Evolutionary conservation across 192 early-diverging fungal species (phyloP).

Genomic region (Backusella westeae): DNA sequence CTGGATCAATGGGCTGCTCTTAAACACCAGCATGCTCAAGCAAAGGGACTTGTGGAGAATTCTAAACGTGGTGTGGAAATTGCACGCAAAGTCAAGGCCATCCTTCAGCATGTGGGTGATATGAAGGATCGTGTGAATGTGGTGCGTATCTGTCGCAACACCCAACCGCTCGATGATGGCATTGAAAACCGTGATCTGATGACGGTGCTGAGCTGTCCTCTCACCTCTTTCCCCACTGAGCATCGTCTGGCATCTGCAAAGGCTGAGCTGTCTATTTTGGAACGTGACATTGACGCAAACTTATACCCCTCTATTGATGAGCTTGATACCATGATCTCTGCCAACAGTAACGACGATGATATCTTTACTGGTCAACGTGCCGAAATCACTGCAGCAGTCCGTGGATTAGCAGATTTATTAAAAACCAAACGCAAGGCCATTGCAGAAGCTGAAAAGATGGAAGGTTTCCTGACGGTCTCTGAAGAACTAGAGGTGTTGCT

Average conservation of each 20-base stretch:
- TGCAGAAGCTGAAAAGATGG: slow-evolving; percentile 37
- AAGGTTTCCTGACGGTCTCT: slow-evolving; percentile 32
- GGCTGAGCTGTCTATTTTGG: slow-evolving; percentile 26
- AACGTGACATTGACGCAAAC: slow-evolving; percentile 32
- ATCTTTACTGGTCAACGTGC: slow-evolving; percentile 34
- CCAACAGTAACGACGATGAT: slow-evolving; percentile 12
- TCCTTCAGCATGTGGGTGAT: slow-evolving; percentile 25
- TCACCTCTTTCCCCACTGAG: slow-evolving; percentile 28
- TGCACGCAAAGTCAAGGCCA: slow-evolving; percentile 31
- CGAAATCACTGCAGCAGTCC: slow-evolving; percentile 35
- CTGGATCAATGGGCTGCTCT: slow-evolving; percentile 35
- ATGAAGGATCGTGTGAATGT: slow-evolving; percentile 17
- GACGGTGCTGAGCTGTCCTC: slow-evolving; percentile 26
- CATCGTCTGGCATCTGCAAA: slow-evolving; percentile 21
- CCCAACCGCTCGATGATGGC: neutral
- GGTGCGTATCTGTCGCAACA: slow-evolving; percentile 11
- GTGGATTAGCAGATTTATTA: slow-evolving; percentile 32
- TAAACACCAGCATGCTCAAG: slow-evolving; percentile 15
- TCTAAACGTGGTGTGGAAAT: slow-evolving; percentile 16
- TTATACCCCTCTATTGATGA: slow-evolving; percentile 27
- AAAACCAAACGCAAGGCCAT: slow-evolving; percentile 37
- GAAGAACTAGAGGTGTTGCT: slow-evolving; percentile 45
- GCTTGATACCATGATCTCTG: slow-evolving; percentile 33
- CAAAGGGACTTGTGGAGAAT: slow-evolving; percentile 18
- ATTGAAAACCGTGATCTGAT: slow-evolving; percentile 12